A percentile compares a stretch with the other conserved stretches of the same genome.
phyloP scores from a whole-genome alignment of 768 basidiomycete species.

The Hydnomerulius pinastri region DNA sequence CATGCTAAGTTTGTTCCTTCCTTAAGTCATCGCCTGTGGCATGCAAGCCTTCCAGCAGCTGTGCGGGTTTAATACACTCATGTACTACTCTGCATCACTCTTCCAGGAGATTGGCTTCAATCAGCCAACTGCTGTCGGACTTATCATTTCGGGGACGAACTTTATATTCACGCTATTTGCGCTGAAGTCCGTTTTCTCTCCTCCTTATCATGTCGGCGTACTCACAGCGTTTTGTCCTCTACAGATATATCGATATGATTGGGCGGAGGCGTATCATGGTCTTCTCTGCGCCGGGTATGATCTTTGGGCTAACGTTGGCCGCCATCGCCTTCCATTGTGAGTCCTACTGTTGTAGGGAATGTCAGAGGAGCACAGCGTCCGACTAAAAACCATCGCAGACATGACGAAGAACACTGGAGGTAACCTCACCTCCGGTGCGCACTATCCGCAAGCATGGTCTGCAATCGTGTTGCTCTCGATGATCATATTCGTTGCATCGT shows the following conservation, averaged over 20 bases:
- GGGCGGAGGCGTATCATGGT: slow-evolving; percentile 73
- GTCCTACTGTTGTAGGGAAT: slow-evolving; percentile 23
- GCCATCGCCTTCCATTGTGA: slow-evolving; percentile 67
- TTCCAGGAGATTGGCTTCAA: slow-evolving; percentile 82
- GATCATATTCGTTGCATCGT: slow-evolving; percentile 81
- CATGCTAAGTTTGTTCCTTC: not conserved
- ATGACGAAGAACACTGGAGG: slow-evolving; percentile 64
- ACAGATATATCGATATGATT: slow-evolving; percentile 59
- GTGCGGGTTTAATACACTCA: slow-evolving; percentile 82
- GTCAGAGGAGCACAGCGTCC: not conserved
- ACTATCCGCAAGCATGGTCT: slow-evolving; percentile 65
- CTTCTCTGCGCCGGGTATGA: slow-evolving; percentile 72
- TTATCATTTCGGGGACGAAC: slow-evolving; percentile 78
- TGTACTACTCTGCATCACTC: slow-evolving; percentile 75
- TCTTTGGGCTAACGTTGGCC: slow-evolving; percentile 62
- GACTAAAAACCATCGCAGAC: slow-evolving; percentile 35
- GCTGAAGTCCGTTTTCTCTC: slow-evolving; percentile 45
- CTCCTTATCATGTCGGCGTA: not conserved
- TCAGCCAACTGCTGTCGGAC: slow-evolving; percentile 79
- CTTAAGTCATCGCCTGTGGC: slow-evolving; percentile 69
- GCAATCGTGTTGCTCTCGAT: slow-evolving; percentile 74
- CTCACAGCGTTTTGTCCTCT: not conserved
- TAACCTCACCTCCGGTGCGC: slow-evolving; percentile 55
- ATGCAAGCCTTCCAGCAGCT: slow-evolving; percentile 85
- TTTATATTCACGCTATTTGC: slow-evolving; percentile 79